A percentile compares a stretch with the other conserved stretches of the same genome.
phyloP scores from a whole-genome alignment of 2,329 filamentous ascomycete genomes.

The Botryotinia convoluta region DNA sequence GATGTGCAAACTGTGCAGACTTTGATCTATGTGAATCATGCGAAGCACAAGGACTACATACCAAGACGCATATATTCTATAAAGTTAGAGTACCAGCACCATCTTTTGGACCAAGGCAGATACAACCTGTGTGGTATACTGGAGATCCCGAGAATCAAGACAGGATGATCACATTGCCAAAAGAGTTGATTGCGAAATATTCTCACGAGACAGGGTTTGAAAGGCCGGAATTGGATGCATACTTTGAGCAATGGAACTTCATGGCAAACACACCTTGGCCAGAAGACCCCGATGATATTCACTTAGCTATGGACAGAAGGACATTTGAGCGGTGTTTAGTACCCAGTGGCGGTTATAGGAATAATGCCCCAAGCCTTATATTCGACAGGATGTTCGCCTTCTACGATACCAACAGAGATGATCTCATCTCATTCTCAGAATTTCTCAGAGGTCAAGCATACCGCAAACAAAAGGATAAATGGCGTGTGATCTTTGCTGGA shows the following conservation, averaged over 20 bases:
- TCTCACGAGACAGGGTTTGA: constrained; percentile 75
- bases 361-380: constrained; percentile 80
- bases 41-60: constrained; percentile 68
- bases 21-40: constrained; percentile 95
- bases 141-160: constrained; percentile 71
- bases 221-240: constrained; percentile 81
- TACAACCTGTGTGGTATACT: constrained; percentile 82
- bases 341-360: constrained; percentile 75
- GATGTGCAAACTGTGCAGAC: constrained; percentile 93
- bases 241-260: constrained; percentile 97
- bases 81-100: constrained; percentile 90
- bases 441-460: constrained; percentile 81
- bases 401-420: constrained; percentile 88
- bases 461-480: constrained; percentile 64
- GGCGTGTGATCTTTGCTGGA: constrained; percentile 75
- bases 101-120: constrained; percentile 76
- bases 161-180: constrained; percentile 61
- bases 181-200: constrained; percentile 64
- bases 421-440: constrained; percentile 87
- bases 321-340: constrained; percentile 91
- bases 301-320: constrained; percentile 83
- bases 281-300: constrained; percentile 73
- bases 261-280: constrained; percentile 84
- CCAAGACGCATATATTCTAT: constrained; percentile 95
- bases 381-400: constrained; percentile 97